phyloP scores from a whole-genome alignment of 345 rosid genomes.

The Barbarea vulgaris region DNA sequence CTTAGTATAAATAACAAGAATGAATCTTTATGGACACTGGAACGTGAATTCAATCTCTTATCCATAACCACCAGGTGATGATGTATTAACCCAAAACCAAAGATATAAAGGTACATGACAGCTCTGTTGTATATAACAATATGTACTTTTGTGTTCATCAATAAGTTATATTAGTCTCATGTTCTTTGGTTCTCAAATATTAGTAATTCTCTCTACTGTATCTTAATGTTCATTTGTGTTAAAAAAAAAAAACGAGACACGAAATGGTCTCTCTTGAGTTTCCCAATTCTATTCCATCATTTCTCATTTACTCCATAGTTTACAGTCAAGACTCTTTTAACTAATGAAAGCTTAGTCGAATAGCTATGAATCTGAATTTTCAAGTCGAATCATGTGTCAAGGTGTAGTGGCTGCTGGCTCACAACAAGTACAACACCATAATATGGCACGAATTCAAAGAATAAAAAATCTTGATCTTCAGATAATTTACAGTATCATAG shows the following conservation, averaged over 20 bases:
- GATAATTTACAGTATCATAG: neutral
- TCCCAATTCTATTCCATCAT: neutral
- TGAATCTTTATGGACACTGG: slow-evolving; percentile 70
- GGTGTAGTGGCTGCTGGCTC: neutral
- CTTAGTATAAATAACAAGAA: slow-evolving; percentile 52
- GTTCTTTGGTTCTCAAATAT: neutral
- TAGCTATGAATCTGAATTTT: neutral
- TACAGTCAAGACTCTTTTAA: neutral
- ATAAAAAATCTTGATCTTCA: neutral
- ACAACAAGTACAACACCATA: neutral
- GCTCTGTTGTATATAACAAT: slow-evolving; percentile 27
- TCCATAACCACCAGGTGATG: slow-evolving; percentile 21
- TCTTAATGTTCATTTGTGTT: neutral
- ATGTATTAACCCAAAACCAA: slow-evolving; percentile 20
- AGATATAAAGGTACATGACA: slow-evolving; percentile 6
- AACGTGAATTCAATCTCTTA: slow-evolving; percentile 61
- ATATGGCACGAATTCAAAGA: neutral
- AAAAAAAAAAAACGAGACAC: neutral
- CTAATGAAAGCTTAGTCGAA: neutral
- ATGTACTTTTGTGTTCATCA: slow-evolving; percentile 2
- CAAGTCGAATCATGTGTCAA: neutral
- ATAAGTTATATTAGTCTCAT: neutral
- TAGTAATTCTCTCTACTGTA: neutral
- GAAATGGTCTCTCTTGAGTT: neutral
- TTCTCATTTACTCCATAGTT: neutral